Evolutionary conservation across 2,329 filamentous ascomycete species (phyloP), one percentile per base, ranked within the genome.

Genomic region (Trichophyton schoenleinii): DNA sequence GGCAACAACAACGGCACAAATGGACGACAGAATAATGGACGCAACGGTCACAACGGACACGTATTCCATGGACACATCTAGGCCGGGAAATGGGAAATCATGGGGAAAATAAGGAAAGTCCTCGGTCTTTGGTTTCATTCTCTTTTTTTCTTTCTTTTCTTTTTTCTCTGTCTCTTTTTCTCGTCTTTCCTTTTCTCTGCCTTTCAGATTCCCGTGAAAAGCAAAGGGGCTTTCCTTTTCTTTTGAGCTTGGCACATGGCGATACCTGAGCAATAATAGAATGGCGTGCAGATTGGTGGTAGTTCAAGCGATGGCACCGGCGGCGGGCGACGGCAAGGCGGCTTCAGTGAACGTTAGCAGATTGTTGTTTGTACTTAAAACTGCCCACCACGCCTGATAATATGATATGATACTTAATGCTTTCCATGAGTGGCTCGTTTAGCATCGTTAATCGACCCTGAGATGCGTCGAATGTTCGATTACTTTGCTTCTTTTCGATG

Each of bases 21-120:
- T 18, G 41, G 41, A 41, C 34, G 55, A 58, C 11, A 20, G 28
- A 31, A 31, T 31, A 41, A 58, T 34, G 55, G 55, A 15, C 34
- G 41, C 38, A 38, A 59, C 58, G 58, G 58, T 36, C 58, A 59
- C 36, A 49, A 49, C 38, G 58, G 58, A 34, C 58, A 46, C 42
- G 28, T 53, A 28, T 25, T 53, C 22, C 49, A 53, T 31, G 49
- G 49, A 34, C 49, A 53, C 49, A 34, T 53, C 49, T 53, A 53
- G 49, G 11, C 49, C 49, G 25, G 49, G 49, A 25, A 28, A 28
- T 3, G 48, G 22, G n/a, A 28, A 31, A 31, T 31, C 28, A 7
- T 31, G 34, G 34, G 34, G 7, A 31, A 7, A 7, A 53, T 34
- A 15, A 25, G 49, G 49, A 31, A 53, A 34, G 8, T 31, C 9